A percentile compares a stretch with the other conserved stretches of the same genome.
These are phyloP conservation scores for Debaryomyces prosopidis DNA, from an alignment of 805 yeast genomes.

Conservation along the genomic window DNA sequence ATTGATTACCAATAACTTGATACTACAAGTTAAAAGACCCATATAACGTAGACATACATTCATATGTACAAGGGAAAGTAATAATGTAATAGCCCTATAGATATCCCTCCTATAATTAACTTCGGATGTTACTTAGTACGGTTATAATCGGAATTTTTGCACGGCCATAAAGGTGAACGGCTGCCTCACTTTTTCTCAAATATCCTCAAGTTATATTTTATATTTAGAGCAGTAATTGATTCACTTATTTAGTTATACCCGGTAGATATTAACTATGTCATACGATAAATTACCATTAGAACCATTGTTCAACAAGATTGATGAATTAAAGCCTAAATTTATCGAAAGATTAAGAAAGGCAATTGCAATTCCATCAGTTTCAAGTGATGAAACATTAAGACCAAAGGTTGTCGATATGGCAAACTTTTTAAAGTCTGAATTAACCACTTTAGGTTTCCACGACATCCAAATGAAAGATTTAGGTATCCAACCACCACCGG, in stretches of 20 bases:
- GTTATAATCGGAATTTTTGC: slow-evolving; percentile 2
- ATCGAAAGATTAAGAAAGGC: slow-evolving; percentile 74
- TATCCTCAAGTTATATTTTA: no score
- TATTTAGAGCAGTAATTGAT: neutral
- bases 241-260: neutral
- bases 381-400: slow-evolving; percentile 85
- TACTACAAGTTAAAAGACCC: no score
- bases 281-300: slow-evolving; percentile 42
- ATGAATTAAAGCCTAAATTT: slow-evolving; percentile 73
- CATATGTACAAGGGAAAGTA: no score
- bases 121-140: neutral
- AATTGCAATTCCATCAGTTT: slow-evolving; percentile 93
- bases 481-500: slow-evolving; percentile 93
- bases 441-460: slow-evolving; percentile 70
- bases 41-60: no score
- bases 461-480: slow-evolving; percentile 81
- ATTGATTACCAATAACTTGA: no score
- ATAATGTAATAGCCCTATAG: no score
- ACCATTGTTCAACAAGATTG: slow-evolving; percentile 61
- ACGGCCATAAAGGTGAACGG: slow-evolving; percentile 5
- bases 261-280: slow-evolving; percentile 24
- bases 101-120: no score
- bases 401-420: slow-evolving; percentile 91
- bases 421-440: slow-evolving; percentile 69
- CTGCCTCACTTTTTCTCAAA: neutral